Evolutionary conservation across 2,329 filamentous ascomycete species (phyloP), one percentile per base, ranked within the genome.

Genomic region (Aspergillus tubingensis): DNA sequence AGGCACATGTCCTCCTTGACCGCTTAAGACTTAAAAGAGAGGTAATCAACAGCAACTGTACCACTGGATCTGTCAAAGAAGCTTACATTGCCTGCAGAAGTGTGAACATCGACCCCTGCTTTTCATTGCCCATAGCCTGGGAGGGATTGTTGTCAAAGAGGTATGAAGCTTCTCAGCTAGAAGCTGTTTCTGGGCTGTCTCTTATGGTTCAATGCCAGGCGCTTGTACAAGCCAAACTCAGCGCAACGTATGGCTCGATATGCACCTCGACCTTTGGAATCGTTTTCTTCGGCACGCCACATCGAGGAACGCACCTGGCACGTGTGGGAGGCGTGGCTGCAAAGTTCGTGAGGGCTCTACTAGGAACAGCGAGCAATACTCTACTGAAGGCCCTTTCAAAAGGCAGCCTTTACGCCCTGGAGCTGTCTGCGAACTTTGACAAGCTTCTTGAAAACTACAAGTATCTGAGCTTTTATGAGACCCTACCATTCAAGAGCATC

Each of bases 101-200:
- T 62, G 54, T 23, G 32, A 58, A 51, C n/a, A 19, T 54, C 55
- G 69, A 25, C 68, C 68, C 25, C 65, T 71, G 8, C 62, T 72
- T 15, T 73, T 72, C 39, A 67, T 70, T 48, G 63, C 63, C n/a
- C 70, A 72, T 52, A 69, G 64, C 32, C 65, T 72, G 32, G 70
- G 70, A 11, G 70, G 70, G 2, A 67, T 73, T 36, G 64, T 73
- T n/a, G 64, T 71, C 23, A 72, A 73, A 57, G 61, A 70, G 62
- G 70, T 67, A 60, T 39, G 19, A 27, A 27, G 5, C 32, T 47
- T 10, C 15, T 50, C 8, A 38, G 19, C 53, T 23, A 38, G 8
- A 38, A 17, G 13, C n/a, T 55, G 23, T 48, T 23, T 17, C 48
- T 23, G 25, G 17, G 25, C 47, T 50, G n/a, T 32, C 25, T 30